Base-by-base conservation (phyloP, 2,329 filamentous ascomycete genomes). In the Colletotrichum scovillei region DNA sequence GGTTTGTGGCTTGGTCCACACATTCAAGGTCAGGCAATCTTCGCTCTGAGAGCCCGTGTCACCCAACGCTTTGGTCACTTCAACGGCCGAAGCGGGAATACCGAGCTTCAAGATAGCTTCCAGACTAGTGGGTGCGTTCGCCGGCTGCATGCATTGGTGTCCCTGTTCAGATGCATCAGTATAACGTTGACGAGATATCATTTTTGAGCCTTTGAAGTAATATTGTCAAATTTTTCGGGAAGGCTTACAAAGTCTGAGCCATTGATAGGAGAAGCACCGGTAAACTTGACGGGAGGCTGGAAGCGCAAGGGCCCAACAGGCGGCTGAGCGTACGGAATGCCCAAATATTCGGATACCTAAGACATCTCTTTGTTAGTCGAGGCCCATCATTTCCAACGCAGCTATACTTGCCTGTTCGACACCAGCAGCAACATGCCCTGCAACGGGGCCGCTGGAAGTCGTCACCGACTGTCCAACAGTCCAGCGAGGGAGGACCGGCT, bases 261-360 rank as follows among this genome's bases (percentile, higher is more conserved):
- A 4, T 72, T 59, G n/a, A 74, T 65, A 12, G 28, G 28, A 12
- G 70, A 56, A 14, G 46, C 35, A n/a, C 38, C 42, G 16, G 58
- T 42, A 26, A 60, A 72, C 46, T 59, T 67, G 49, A 60, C 63
- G 8, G 68, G 63, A 59, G 74, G 63, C 42, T 74, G 67, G 16
- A 91, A 91, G 5, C 91, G 86, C 1, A 87, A 86, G 30, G 86
- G 80, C 0, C 89, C 89, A 42, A 88, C 84, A 3, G 82, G 80
- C 32, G 82, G 79, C 74, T 89, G 85, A 3, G 89, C 90, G 77
- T 88, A 92, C 0, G 89, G 90, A 3, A 92, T 86, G 1, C 87
- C 87, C 2, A 88, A 78, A 76, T 74, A 75, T 38, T 75, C 74
- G 26, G 73, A 74, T 7, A 74, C 73, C 70, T 73, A 9, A 26